Base-by-base conservation (phyloP, 306 rosid genomes). In the Dalbergia cultrata region DNA sequence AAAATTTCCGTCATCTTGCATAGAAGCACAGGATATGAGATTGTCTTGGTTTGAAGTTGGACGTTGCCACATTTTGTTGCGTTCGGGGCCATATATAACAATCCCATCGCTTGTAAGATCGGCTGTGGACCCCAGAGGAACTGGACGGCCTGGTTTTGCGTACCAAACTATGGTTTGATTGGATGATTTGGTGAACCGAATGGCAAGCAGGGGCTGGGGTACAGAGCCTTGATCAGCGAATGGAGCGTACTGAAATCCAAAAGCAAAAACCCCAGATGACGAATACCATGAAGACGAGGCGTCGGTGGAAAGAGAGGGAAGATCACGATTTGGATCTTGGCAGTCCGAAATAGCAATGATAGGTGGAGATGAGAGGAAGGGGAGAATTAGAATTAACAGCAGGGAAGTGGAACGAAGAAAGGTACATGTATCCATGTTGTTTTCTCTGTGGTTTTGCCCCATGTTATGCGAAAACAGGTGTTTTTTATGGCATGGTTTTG, bases 151-250 rank as follows among this genome's bases (percentile, higher is more conserved):
- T 60, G 52, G 70, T 45, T 78, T 87, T 64, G 84, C 83, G 58
- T 63, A 75, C 85, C 86, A 81, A 79, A 82, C 81, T 63, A 82
- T 11, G 52, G 68, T 74, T 39, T 39, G 10, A 3, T 82, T 69
- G 12, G 78, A 26, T 53, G 63, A 50, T 47, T 70, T 78, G 44
- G 72, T 17, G 9, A 68, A 74, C 82, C 84, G 69, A 13, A 74
- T 70, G 34, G 76, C 75, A 54, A 86, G 84, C 56, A 82, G 52
- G 37, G 43, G 68, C 1, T 26, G 31, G 21, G 4, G 26, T 16
- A 39, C 31, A 2, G 31, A 10, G 7, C 47, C 37, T 2, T 16
- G 19, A 62, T 26, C 34, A 1, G 18, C n/a, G 34, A 58, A 39
- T 26, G 31, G 31, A 26, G 31, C 31, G 2, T 1, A 26, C 6